Percentiles rank a stretch among this genome's conserved stretches.
These are phyloP conservation scores for Leccinum disarticulatum DNA, from an alignment of 768 basidiomycete species.

Conservation along the genomic window DNA sequence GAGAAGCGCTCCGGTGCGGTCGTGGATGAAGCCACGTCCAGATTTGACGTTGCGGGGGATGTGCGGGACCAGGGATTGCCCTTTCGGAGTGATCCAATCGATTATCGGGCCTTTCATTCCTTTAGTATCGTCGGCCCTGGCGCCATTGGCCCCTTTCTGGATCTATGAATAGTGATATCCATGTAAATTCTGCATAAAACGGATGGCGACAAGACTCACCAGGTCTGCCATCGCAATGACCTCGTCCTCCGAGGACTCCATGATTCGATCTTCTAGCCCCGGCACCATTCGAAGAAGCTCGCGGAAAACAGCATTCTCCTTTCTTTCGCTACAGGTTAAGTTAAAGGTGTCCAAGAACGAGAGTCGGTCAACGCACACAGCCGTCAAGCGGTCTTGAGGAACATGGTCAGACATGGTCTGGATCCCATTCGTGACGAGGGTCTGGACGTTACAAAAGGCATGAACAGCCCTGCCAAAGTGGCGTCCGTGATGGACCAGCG, in stretches of 20 bases:
- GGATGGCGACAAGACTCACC: neutral
- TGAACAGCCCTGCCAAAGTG: neutral
- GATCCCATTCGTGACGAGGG: neutral
- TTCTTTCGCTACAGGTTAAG: neutral
- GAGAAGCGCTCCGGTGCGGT: neutral
- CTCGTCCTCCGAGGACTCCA: neutral
- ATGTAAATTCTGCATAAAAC: neutral
- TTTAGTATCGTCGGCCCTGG: neutral
- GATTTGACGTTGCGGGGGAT: neutral
- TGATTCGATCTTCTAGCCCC: neutral
- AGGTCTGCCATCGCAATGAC: neutral
- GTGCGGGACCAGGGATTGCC: neutral
- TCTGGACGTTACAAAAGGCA: neutral
- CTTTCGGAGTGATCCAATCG: neutral
- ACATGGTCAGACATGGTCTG: neutral
- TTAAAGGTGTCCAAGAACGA: neutral
- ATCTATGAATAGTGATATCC: neutral
- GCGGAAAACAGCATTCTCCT: neutral
- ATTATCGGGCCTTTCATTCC: neutral
- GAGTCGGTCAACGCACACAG: neutral
- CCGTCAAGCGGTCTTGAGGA: neutral
- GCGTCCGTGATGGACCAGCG: neutral
- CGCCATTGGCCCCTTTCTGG: neutral
- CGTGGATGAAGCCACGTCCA: neutral
- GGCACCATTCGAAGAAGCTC: neutral